Base-by-base conservation (phyloP, 495 filamentous ascomycete genomes). In the Trichoderma erinaceum region DNA sequence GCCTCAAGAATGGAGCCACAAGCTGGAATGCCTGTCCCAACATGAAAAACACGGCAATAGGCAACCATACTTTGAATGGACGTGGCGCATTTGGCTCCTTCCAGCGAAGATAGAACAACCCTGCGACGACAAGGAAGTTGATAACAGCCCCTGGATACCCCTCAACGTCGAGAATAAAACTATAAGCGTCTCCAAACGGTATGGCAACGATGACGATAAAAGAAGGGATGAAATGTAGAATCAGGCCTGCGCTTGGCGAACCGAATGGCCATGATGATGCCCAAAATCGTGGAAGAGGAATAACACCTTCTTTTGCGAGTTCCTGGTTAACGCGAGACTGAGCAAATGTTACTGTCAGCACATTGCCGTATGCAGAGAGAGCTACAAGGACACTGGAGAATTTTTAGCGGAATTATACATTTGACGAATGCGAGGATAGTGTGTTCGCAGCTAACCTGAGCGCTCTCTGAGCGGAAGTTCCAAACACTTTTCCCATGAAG, bases 311-410 rank as follows among this genome's bases (percentile, higher is more conserved):
- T 44, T 83, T 81, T 29, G 86, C 88, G 13, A 90, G 81, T 75
- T 90, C 88, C 76, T 89, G 86, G 70, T 89, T 90, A 25, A 90
- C 75, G 4, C 88, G 83, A 5, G 88, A 85, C 79, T 90, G 75
- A 1, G 79, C 80, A 64, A 81, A 81, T 65, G 73, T 73, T 35
- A 78, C 78, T 12, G 80, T 79, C 29, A 78, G 71, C 18, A 82
- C 76, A 71, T 90, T 90, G 2, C 88, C 89, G 23, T 86, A 79
- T 3, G 81, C 80, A 48, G 79, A 82, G 18, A 87, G 69, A 0
- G 84, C 84, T 32, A 87, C 83, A 52, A 87, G 83, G 25, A 82
- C 83, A 0, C 56, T 61, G 56, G 25, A 16, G 15, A 61, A 32
- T 16, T 13, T 3, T 29, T 27, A 61, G 25, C 11, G 48, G 48